Base-by-base conservation (phyloP, 2,329 filamentous ascomycete genomes). In the Colletotrichum aenigma region DNA sequence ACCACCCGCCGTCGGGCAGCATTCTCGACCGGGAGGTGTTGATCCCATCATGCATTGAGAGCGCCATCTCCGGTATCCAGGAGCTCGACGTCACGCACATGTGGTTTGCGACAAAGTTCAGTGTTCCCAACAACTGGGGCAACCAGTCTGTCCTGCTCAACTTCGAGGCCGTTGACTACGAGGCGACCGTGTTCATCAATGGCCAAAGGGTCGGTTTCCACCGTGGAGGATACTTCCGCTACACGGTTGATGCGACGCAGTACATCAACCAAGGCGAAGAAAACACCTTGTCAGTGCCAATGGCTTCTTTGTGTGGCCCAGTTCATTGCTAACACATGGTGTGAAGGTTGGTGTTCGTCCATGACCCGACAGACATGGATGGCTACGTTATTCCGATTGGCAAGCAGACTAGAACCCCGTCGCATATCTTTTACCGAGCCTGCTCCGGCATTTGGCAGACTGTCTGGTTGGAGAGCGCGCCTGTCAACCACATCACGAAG, bases 391-490 rank as follows among this genome's bases (percentile, higher is more conserved):
- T 93, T 56, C 93, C 93, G 0, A 88, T 93, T 58, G 93, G 93
- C 77, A 94, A 94, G 81, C 93, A 94, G 81, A 90, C 88, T 0
- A 80, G 89, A 1, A 84, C 83, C 0, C 91, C 89, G 0, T 88
- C 86, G 13, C 90, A 92, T 78, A 95, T 95, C 75, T 95, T 93
- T 82, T 95, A 95, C 81, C 91, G 91, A 0, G 91, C 93, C 0
- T 95, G 93, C 81, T 93, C 91, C 38, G 93, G 93, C 7, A 94
- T 95, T 77, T 95, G 93, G 93, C 93, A 94, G 80, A 89, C 88
- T 21, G 93, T 95, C 0, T 95, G 93, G 93, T 84, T 95, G 3
- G 91, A 94, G 80, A 87, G 89, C n/a, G 91, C 89, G 0, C 91
- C 93, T 0, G 77, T 83, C 0, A 87, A 89, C 66, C 85, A 92